Evolutionary conservation across 306 rosid species (phyloP).

Genomic region (Vachellia pachyceras): DNA sequence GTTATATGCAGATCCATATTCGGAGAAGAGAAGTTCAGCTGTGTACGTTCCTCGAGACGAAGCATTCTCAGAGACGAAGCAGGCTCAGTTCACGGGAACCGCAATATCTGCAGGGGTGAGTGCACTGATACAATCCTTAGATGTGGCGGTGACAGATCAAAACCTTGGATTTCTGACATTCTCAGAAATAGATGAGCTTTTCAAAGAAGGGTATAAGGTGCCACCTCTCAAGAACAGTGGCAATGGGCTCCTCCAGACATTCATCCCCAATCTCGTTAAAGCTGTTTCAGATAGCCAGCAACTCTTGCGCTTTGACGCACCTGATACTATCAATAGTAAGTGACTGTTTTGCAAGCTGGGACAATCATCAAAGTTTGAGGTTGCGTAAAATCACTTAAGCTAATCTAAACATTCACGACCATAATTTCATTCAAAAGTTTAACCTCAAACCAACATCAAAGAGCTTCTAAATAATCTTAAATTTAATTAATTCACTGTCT

Average conservation of each 20-base stretch:
- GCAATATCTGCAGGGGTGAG: conserved; percentile 45
- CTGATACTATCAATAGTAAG: conserved; percentile 54
- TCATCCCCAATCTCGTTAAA: conserved; percentile 46
- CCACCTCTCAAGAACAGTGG: conserved; percentile 32
- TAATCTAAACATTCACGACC: no score
- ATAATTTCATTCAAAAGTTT: background rate
- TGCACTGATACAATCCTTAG: conserved; percentile 44
- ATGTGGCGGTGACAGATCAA: conserved; percentile 35
- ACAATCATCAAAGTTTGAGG: no score
- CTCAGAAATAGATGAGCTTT: conserved; percentile 54
- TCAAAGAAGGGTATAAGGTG: conserved; percentile 46
- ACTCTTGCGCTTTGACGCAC: conserved; percentile 54
- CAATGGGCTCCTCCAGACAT: conserved; percentile 19
- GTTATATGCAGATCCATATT: conserved; percentile 46
- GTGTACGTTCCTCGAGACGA: conserved; percentile 70
- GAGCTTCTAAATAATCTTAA: background rate
- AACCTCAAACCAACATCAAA: background rate
- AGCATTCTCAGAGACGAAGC: conserved; percentile 51
- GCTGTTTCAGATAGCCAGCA: conserved; percentile 38
- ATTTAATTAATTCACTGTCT: background rate
- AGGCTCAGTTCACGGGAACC: conserved; percentile 47
- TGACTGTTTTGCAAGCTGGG: no score
- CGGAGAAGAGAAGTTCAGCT: conserved; percentile 38
- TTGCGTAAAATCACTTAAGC: no score
- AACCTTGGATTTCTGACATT: conserved; percentile 50